Evolutionary conservation across 2,329 filamentous ascomycete genomes (phyloP), one percentile per base, ranked within the genome.

Genomic region (Xylariales sp.): DNA sequence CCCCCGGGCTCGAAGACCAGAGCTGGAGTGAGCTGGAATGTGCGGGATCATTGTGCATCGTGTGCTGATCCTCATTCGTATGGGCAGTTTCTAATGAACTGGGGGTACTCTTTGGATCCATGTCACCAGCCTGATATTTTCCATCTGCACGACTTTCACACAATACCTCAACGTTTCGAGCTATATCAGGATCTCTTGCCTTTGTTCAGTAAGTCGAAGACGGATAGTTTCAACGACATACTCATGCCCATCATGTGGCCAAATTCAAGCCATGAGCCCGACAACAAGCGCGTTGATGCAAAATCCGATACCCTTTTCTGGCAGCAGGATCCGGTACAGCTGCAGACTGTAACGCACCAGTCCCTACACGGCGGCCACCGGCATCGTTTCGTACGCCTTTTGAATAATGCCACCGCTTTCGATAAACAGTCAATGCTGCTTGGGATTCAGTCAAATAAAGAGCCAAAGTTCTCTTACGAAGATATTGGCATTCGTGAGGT

Each of bases 91-190:
- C 64, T 88, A 5, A 66, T 70, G 4, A 71, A 86, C 51, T 90
- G 84, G 80, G 68, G 72, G 1, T 57, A 72, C 7, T 78, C 83
- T 4, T 73, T 80, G 5, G 76, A 87, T 34, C 72, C 84, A 20
- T 94, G 88, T 56, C 76, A 84, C 45, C 87, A 93, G 54, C 84
- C 88, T 1, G 88, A 93, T 48, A 67, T 91, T 22, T 76, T 79
- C 20, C 73, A 82, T 46, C 69, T 91, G 1, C 86, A 91, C 52
- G 84, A 86, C 31, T 80, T 91, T 54, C 80, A 86, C 57, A 70
- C 86, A 29, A 79, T 76, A 0, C 76, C 83, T 0, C 76, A 83
- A 6, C 70, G 75, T 1, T 70, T 79, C 47, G 76, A 78, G 36
- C 76, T 81, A 0, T 74, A 83, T 1, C 74, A 78, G 46, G 70